Base-by-base conservation (phyloP, 768 basidiomycete species). In the Lepiota brunneoincarnata region DNA sequence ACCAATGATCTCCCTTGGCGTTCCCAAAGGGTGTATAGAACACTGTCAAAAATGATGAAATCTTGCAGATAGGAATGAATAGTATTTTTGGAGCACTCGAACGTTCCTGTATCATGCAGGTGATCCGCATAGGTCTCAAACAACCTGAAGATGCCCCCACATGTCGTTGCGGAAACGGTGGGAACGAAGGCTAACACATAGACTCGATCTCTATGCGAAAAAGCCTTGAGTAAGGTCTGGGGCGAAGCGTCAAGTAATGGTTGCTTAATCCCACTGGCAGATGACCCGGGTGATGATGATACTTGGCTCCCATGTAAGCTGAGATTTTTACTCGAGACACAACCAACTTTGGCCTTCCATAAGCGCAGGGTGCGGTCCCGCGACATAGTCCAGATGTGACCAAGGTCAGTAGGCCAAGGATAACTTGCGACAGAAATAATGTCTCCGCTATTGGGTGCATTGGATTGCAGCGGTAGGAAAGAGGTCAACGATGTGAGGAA, bases 101-200 rank as follows among this genome's bases (percentile, higher is more conserved):
- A 78, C 17, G 68, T 72, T 17, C 80, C 79, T 26, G 85, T 62
- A 26, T 84, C 82, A 44, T 77, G 73, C 36, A 89, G 69, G 40
- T 82, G 75, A 64, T 89, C 89, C 57, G 72, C 67, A n/a, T 71
- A 67, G 15, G 78, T 76, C 57, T 74, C 75, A 55, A 84, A 71
- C 23, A 95, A 70, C 49, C 83, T 83, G 74, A 96, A 96, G 64
- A 77, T 79, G n/a, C 93, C 94, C 23, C 90, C 91, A 6, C 83
- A 84, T 15, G 78, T 71, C 3, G 84, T 69, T 6, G 85, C 82
- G 28, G 80, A 69, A 14, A 81, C 76, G 0, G 87, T 84, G 15
- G 91, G 86, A 28, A 87, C 76, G 72, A 93, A 94, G 5, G 72
- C 85, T 41, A 94, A 70, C 42, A 86, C 80, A 58, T 82, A 81